Evolutionary conservation across 2,329 filamentous ascomycete genomes (phyloP).

Genomic region (Ceratocystis diversiconidia): DNA sequence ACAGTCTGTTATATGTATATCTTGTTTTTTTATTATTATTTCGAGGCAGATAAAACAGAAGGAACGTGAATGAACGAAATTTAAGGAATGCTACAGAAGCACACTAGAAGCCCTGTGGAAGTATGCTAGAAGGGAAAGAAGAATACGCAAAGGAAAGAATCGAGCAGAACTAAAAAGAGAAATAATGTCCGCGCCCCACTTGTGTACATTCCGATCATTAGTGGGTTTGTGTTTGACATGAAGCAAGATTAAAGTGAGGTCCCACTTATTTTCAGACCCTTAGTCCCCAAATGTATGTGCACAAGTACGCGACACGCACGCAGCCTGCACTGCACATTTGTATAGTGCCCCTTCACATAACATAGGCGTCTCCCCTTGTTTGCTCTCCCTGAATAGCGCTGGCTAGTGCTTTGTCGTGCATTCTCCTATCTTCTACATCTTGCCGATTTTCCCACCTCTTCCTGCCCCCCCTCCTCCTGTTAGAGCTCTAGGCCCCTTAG

Average conservation of each 20-base stretch:
- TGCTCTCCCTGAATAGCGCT: too few species aligned
- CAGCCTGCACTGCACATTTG: too few species aligned
- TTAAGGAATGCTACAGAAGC: slow-evolving; percentile 1
- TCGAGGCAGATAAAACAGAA: not conserved
- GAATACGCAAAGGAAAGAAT: not conserved
- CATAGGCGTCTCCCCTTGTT: too few species aligned
- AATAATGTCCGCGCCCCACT: not conserved
- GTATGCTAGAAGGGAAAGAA: not conserved
- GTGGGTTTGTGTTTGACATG: not conserved
- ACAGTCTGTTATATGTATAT: not conserved
- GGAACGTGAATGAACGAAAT: not conserved
- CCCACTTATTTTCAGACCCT: not conserved
- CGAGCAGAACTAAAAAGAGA: not conserved
- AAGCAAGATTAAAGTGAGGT: not conserved
- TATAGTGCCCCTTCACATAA: too few species aligned
- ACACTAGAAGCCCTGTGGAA: not conserved
- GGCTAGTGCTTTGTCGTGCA: too few species aligned
- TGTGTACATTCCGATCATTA: not conserved
- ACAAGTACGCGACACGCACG: too few species aligned
- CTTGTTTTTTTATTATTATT: too few species aligned
- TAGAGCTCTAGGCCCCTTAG: too few species aligned
- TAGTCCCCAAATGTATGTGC: too few species aligned
- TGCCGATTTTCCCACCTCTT: too few species aligned
- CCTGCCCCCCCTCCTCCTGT: too few species aligned
- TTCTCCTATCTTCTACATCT: too few species aligned